Conservation (phyloP, 2,329 filamentous ascomycete genomes). For the Penicillium sclerotigenum region DNA sequence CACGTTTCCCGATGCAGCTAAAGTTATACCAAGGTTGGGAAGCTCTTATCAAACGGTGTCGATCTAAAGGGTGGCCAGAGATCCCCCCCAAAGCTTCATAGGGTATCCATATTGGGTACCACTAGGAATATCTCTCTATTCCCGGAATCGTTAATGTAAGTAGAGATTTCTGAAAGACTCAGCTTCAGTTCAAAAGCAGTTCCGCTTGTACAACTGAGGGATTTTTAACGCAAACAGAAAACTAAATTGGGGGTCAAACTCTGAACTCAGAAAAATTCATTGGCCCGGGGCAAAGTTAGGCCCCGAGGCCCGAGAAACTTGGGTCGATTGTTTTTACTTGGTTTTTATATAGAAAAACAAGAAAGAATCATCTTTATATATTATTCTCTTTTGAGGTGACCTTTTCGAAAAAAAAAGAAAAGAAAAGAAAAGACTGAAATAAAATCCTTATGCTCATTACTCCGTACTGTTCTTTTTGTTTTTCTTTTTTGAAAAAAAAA, state of each 20-base stretch:
- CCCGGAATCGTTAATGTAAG: neutral
- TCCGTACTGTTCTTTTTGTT: neutral
- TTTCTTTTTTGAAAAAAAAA: neutral
- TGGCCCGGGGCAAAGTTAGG: conserved; percentile 19
- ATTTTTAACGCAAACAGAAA: conserved; percentile 9
- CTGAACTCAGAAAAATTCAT: neutral
- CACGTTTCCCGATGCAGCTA: neutral
- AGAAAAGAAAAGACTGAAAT: neutral
- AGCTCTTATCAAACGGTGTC: neutral
- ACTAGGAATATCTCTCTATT: neutral
- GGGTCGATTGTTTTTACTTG: neutral
- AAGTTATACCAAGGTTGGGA: neutral
- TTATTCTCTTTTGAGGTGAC: neutral
- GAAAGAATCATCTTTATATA: neutral
- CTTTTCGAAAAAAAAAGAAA: neutral
- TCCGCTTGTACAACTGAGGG: conserved; percentile 9
- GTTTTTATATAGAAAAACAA: neutral
- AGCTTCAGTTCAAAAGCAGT: neutral
- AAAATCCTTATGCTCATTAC: neutral
- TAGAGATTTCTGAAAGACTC: neutral
- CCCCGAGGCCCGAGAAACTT: conserved; percentile 17
- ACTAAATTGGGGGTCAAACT: neutral
- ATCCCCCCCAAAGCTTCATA: neutral
- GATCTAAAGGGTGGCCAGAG: neutral
- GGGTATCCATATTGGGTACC: neutral